phyloP scores from a whole-genome alignment of 2,329 filamentous ascomycete genomes.

The Cryphonectria nitschkei region DNA sequence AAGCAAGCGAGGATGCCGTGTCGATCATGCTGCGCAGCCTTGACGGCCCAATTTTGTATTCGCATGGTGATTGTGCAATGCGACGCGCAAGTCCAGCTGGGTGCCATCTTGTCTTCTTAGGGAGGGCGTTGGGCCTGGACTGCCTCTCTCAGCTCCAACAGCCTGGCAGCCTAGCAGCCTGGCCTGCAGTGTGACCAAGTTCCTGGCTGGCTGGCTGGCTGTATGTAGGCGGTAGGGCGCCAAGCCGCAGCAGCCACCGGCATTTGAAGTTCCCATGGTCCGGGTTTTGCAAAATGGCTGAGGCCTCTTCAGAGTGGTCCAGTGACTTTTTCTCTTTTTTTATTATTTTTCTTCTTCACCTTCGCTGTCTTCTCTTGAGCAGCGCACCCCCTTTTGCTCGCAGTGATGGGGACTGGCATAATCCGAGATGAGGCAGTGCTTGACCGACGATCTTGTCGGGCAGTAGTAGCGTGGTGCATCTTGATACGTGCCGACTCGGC shows the following conservation, averaged over 20 bases:
- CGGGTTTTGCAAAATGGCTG: slow-evolving; percentile 3
- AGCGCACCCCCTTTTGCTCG: not conserved
- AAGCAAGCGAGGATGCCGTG: slow-evolving; percentile 26
- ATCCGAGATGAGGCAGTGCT: slow-evolving; percentile 1
- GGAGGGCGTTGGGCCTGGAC: not conserved
- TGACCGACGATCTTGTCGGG: slow-evolving; percentile 10
- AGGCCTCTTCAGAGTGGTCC: not conserved
- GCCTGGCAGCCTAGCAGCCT: not conserved
- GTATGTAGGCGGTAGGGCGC: not conserved
- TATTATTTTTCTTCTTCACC: not conserved
- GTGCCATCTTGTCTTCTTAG: not conserved
- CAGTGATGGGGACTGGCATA: not conserved
- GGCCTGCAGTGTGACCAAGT: slow-evolving; percentile 11
- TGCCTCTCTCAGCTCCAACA: not conserved
- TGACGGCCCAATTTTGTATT: not conserved
- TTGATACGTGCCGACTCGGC: slow-evolving; percentile 1
- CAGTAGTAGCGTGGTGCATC: not conserved
- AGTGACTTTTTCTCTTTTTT: not conserved
- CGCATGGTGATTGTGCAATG: not conserved
- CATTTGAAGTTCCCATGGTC: not conserved
- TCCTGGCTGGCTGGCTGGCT: not conserved
- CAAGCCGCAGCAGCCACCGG: slow-evolving; percentile 5
- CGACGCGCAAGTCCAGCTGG: not conserved
- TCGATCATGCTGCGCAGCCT: slow-evolving; percentile 25
- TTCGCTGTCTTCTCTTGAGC: not conserved